Evolutionary conservation across 2,329 filamentous ascomycete genomes (phyloP).

Genomic region (Monilinia fructicola): DNA sequence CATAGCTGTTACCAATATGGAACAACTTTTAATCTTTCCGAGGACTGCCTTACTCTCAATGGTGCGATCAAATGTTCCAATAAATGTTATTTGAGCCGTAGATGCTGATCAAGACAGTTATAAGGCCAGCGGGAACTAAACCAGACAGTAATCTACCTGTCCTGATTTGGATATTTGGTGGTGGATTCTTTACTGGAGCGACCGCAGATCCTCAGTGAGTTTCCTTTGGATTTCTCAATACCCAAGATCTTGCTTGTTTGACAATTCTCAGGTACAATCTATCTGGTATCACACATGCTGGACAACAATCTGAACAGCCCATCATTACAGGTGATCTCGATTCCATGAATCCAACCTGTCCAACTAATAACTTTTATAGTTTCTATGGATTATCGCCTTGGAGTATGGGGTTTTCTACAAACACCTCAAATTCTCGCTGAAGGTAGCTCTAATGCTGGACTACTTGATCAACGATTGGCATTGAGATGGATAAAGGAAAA

Average conservation of each 20-base stretch:
- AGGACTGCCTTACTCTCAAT: constrained; percentile 50
- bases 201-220: constrained; percentile 48
- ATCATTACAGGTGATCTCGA: constrained; percentile 47
- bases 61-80: constrained; percentile 26
- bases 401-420: constrained; percentile 66
- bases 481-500: constrained; percentile 59
- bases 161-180: constrained; percentile 59
- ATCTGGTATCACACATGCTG: constrained; percentile 57
- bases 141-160: constrained; percentile 44
- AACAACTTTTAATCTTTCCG: constrained; percentile 44
- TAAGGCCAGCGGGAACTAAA: constrained; percentile 44
- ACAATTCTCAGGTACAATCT: constrained; percentile 54
- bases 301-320: constrained; percentile 52
- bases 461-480: constrained; percentile 59
- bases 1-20: constrained; percentile 51
- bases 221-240: neutral
- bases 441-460: constrained; percentile 63
- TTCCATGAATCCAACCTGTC: neutral
- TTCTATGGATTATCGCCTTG: constrained; percentile 62
- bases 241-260: neutral
- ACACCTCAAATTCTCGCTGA: constrained; percentile 52
- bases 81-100: neutral
- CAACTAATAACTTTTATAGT: constrained; percentile 38
- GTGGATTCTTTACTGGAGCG: constrained; percentile 53
- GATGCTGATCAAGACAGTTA: constrained; percentile 37